These are phyloP conservation scores for Protomyces lactucae-debilis DNA, from an alignment of 1,139 yeast genomes.

Conservation along the genomic window DNA sequence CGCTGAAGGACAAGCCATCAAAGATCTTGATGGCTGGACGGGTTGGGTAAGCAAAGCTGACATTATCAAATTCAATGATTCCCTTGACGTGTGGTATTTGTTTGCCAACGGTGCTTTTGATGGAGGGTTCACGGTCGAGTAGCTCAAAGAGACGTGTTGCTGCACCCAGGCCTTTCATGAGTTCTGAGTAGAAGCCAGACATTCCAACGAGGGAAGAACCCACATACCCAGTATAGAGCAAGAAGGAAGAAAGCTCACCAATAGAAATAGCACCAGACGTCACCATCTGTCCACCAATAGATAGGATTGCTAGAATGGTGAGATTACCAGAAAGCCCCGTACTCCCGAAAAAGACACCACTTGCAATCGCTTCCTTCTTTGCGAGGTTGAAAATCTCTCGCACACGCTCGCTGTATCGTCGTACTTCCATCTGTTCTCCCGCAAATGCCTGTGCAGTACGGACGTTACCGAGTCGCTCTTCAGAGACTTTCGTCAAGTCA, in stretches of 20 bases:
- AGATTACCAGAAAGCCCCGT: conserved; percentile 79
- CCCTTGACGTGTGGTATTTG: conserved; percentile 41
- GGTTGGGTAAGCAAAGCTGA: conserved; percentile 78
- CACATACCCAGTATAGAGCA: conserved; percentile 90
- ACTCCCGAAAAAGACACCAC: conserved; percentile 61
- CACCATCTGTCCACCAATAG: conserved; percentile 77
- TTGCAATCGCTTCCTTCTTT: conserved; percentile 62
- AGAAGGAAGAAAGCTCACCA: conserved; percentile 87
- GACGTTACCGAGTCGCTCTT: conserved; percentile 85
- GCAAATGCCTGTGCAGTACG: conserved; percentile 81
- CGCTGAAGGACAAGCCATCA: conserved; percentile 56
- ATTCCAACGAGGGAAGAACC: conserved; percentile 86
- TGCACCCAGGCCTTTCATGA: conserved; percentile 97
- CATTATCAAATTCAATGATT: conserved; percentile 58
- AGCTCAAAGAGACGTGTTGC: conserved; percentile 88
- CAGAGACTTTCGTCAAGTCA: conserved; percentile 78
- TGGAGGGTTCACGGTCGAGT: conserved; percentile 66
- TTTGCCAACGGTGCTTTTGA: conserved; percentile 58
- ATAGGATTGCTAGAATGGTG: conserved; percentile 68
- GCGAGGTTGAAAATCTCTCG: conserved; percentile 70
- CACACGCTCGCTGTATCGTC: conserved; percentile 62
- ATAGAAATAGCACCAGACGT: conserved; percentile 64
- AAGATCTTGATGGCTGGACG: conserved; percentile 71
- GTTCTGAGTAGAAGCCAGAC: conserved; percentile 83
- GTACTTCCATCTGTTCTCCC: conserved; percentile 63